A percentile compares a stretch with the other conserved stretches of the same genome.
phyloP scores from a whole-genome alignment of 805 yeast genomes.

The Alloascoidea hylecoeti region DNA sequence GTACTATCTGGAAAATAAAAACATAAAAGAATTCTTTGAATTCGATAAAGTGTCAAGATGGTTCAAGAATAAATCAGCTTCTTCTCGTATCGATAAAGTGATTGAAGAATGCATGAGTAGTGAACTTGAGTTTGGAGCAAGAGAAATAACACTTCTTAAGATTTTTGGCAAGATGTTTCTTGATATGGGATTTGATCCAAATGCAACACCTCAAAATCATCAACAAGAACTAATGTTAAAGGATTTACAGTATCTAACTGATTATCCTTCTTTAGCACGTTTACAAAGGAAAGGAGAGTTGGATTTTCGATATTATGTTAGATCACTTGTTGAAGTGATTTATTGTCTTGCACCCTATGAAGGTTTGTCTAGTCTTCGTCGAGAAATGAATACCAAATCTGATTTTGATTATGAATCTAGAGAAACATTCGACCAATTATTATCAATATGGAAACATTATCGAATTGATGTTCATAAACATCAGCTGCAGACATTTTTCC shows the following conservation, averaged over 20 bases:
- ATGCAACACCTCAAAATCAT: not conserved
- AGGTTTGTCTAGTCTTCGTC: too few species aligned
- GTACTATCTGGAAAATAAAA: too few species aligned
- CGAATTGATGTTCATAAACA: not conserved
- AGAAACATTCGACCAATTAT: not conserved
- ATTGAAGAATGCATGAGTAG: too few species aligned
- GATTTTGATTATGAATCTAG: too few species aligned
- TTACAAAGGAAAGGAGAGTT: not conserved
- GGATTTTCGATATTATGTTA: not conserved
- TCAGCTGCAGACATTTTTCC: not conserved
- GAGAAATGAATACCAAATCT: too few species aligned
- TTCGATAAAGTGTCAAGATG: too few species aligned
- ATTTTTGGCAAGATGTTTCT: not conserved
- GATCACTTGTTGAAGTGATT: not conserved
- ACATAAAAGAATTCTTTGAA: too few species aligned
- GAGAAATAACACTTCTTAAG: not conserved
- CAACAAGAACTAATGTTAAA: not conserved
- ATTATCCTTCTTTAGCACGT: not conserved
- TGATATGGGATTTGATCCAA: not conserved
- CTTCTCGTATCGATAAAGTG: too few species aligned
- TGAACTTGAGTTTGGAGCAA: too few species aligned
- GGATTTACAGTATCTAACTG: not conserved
- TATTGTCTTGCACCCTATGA: not conserved
- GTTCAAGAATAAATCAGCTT: too few species aligned
- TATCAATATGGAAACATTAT: not conserved